Percentiles rank a stretch among this genome's conserved stretches.
phyloP scores from a whole-genome alignment of 257 asterid species.

The Solanum chaucha region DNA sequence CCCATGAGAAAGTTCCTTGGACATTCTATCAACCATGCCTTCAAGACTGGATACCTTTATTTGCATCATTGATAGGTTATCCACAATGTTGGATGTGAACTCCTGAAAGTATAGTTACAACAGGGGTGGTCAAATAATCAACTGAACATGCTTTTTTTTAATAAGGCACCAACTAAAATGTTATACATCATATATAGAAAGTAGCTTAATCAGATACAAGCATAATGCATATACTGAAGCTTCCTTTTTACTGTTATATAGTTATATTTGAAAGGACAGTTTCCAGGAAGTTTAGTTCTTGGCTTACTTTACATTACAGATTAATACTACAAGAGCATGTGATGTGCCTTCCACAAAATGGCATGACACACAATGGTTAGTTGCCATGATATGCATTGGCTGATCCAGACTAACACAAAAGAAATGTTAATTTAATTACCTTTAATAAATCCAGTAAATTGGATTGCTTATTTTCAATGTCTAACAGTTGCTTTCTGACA shows the following conservation, averaged over 20 bases:
- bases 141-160: not conserved
- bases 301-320: not conserved
- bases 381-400: not conserved
- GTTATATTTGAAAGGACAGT: not conserved
- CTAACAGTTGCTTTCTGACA: slow-evolving; percentile 69
- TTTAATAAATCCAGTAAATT: slow-evolving; percentile 63
- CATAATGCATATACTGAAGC: not conserved
- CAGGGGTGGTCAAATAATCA: not conserved
- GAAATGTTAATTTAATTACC: slow-evolving; percentile 29
- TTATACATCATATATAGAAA: not conserved
- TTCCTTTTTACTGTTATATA: not conserved
- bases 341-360: not conserved
- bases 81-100: slow-evolving; percentile 53
- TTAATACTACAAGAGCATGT: not conserved
- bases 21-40: slow-evolving; percentile 57
- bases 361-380: not conserved
- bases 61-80: slow-evolving; percentile 70
- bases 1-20: slow-evolving; percentile 46
- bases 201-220: not conserved
- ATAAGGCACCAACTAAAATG: not conserved
- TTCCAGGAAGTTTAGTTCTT: not conserved
- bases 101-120: slow-evolving; percentile 29
- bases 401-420: not conserved
- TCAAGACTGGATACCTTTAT: slow-evolving; percentile 80
- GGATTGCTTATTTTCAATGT: slow-evolving; percentile 80